Evolutionary conservation across 2,329 filamentous ascomycete species (phyloP).

Genomic region (Exophiala sideris): DNA sequence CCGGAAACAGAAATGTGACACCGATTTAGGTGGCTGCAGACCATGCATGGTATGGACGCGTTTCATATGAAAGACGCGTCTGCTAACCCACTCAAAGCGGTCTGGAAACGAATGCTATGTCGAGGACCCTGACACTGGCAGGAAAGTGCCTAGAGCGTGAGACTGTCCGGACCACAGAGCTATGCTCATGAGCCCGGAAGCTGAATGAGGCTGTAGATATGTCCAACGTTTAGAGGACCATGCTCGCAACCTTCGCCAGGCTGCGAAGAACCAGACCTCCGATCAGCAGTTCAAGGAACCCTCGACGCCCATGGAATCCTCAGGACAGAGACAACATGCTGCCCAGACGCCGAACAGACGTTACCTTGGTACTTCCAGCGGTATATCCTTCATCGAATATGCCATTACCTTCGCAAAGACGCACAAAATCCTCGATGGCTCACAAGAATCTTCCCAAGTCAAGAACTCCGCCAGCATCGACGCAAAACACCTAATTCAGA

Average conservation of each 20-base stretch:
- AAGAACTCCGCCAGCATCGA: neutral
- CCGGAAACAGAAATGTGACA: neutral
- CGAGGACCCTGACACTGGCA: neutral
- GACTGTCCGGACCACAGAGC: neutral
- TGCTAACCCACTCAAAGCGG: neutral
- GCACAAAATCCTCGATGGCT: neutral
- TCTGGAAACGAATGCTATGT: neutral
- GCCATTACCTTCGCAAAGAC: neutral
- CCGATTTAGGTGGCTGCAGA: neutral
- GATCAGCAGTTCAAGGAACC: neutral
- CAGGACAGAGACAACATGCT: neutral
- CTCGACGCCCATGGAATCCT: neutral
- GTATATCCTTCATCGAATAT: neutral
- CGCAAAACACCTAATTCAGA: neutral
- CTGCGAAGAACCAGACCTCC: neutral
- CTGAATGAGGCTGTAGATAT: neutral
- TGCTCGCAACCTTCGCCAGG: neutral
- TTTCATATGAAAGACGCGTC: neutral
- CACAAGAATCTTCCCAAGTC: neutral
- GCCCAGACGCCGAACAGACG: neutral
- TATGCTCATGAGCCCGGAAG: neutral
- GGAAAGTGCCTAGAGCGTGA: neutral
- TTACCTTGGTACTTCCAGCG: neutral
- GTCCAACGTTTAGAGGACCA: neutral
- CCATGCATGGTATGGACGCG: neutral